These are phyloP conservation scores for Kitagawia praeruptora DNA, from an alignment of 129 eudicot species.

Conservation along the genomic window DNA sequence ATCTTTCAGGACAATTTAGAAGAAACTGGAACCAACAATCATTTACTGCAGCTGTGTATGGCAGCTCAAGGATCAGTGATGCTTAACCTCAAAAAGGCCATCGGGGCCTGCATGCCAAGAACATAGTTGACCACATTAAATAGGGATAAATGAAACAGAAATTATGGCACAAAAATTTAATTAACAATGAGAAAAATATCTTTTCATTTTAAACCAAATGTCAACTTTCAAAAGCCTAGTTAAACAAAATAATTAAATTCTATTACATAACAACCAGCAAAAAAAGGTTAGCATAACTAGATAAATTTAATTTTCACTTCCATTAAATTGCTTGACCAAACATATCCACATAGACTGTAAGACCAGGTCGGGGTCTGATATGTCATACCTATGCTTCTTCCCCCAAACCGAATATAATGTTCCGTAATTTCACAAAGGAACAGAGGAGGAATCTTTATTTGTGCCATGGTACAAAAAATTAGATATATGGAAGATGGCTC, in stretches of 20 bases:
- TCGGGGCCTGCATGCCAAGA: conserved; percentile 25
- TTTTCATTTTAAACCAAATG: not conserved
- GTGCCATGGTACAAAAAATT: not conserved
- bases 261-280: not conserved
- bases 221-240: not conserved
- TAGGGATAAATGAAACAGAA: not conserved
- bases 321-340: not conserved
- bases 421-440: not conserved
- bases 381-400: not conserved
- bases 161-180: not conserved
- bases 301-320: not conserved
- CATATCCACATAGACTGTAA: not conserved
- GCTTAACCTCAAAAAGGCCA: conserved; percentile 66
- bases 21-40: conserved; percentile 15
- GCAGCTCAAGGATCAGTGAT: conserved; percentile 34
- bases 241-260: not conserved
- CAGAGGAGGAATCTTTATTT: not conserved
- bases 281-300: not conserved
- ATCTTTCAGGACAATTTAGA: not conserved
- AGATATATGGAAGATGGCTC: not conserved
- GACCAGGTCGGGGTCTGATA: not conserved
- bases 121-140: not conserved
- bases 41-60: conserved; percentile 16
- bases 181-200: not conserved
- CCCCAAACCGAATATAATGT: not conserved